Conservation (phyloP, 2,329 filamentous ascomycete genomes). For the Arthrobotrys sphaeroides region DNA sequence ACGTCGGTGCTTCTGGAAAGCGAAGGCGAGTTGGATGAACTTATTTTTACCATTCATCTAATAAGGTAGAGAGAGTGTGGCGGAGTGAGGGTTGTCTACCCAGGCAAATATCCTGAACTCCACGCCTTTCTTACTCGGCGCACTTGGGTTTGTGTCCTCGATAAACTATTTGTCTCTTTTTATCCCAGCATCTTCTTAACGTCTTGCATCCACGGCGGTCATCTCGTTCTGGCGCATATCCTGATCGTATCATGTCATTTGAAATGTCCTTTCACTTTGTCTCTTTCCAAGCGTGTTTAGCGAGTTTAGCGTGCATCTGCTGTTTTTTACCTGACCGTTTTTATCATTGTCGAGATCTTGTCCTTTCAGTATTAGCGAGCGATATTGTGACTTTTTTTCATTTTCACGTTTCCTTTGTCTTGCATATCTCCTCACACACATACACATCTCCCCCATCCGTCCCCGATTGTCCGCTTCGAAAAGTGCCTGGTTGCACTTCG, state of each 20-base stretch:
- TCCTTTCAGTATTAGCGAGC: conserved; percentile 53
- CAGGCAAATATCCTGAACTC: not conserved
- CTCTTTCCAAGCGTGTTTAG: conserved; percentile 50
- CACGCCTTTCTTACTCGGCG: conserved; percentile 43
- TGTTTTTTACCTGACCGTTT: conserved; percentile 30
- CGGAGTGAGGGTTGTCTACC: conserved; percentile 19
- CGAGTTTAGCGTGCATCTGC: conserved; percentile 54
- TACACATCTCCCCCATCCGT: conserved; percentile 31
- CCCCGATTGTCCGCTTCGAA: conserved; percentile 50
- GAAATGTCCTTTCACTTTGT: conserved; percentile 43
- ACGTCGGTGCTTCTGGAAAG: conserved; percentile 54
- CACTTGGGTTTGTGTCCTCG: conserved; percentile 53
- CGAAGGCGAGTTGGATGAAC: conserved; percentile 55
- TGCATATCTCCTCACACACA: conserved; percentile 37
- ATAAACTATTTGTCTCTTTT: conserved; percentile 30
- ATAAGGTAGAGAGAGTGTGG: conserved; percentile 36
- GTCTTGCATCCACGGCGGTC: conserved; percentile 53
- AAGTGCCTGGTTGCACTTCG: conserved; percentile 53
- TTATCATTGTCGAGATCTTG: conserved; percentile 18
- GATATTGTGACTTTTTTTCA: conserved; percentile 36
- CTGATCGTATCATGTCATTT: conserved; percentile 52
- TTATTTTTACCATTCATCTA: conserved; percentile 55
- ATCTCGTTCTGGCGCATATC: conserved; percentile 53
- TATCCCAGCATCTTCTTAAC: conserved; percentile 36
- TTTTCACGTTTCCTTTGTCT: conserved; percentile 50